phyloP scores from a whole-genome alignment of 2,329 filamentous ascomycete genomes.

The Ophiosphaerella herpotricha region DNA sequence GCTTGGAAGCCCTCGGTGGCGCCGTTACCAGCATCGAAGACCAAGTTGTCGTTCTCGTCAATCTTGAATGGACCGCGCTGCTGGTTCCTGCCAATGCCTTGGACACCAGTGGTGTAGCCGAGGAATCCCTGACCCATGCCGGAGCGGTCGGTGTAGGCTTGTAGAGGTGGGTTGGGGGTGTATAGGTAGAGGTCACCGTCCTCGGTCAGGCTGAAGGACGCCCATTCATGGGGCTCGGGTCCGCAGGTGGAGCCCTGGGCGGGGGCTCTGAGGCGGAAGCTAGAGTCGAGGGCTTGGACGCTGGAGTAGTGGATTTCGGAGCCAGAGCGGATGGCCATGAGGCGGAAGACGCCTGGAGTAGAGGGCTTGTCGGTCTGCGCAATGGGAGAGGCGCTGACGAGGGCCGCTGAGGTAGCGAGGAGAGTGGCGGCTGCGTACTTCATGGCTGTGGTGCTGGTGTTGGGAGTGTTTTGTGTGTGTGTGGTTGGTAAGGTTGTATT shows the following conservation, averaged over 20 bases:
- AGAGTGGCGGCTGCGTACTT: constrained; percentile 29
- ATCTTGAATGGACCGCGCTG: constrained; percentile 57
- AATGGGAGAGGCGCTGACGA: not conserved
- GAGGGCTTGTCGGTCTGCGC: constrained; percentile 7
- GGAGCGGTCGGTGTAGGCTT: constrained; percentile 59
- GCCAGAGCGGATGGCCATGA: constrained; percentile 57
- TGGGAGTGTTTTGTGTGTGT: not conserved
- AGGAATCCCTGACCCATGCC: constrained; percentile 63
- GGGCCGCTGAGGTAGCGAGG: not conserved
- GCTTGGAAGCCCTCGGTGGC: constrained; percentile 52
- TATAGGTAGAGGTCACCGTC: constrained; percentile 53
- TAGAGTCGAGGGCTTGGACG: constrained; percentile 52
- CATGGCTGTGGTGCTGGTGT: constrained; percentile 22
- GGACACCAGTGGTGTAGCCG: constrained; percentile 57
- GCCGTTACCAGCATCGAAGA: constrained; percentile 41
- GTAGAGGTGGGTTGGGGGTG: constrained; percentile 50
- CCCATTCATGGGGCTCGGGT: constrained; percentile 37
- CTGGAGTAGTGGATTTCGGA: constrained; percentile 53
- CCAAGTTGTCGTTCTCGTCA: constrained; percentile 51
- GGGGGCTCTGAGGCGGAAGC: constrained; percentile 50
- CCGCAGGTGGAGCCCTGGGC: constrained; percentile 56
- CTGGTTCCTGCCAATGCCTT: constrained; percentile 46
- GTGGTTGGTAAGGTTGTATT: not conserved
- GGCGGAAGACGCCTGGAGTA: constrained; percentile 48
- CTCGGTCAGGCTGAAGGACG: constrained; percentile 57